These are phyloP conservation scores for Alternaria sp. DNA, from an alignment of 2,329 filamentous ascomycete species.

Conservation along the genomic window DNA sequence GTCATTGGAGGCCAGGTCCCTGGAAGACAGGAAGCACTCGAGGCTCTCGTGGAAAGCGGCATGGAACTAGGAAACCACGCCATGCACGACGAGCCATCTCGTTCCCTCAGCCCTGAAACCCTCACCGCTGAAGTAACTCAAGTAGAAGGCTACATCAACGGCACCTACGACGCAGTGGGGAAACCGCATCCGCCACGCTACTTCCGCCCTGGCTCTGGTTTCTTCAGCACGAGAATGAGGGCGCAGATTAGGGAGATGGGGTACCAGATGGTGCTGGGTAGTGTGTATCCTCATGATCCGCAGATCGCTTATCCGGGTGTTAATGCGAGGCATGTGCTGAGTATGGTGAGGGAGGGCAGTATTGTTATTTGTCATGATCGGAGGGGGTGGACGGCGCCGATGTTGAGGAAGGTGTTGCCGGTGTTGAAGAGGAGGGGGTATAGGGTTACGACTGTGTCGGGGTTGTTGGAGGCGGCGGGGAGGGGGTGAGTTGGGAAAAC, in stretches of 20 bases:
- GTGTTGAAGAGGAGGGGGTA: conserved; percentile 75
- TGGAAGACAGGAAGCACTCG: conserved; percentile 58
- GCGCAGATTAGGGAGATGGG: conserved; percentile 64
- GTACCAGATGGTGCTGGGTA: conserved; percentile 78
- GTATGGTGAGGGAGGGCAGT: conserved; percentile 76
- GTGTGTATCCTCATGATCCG: conserved; percentile 90
- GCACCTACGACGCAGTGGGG: conserved; percentile 59
- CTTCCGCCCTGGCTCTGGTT: conserved; percentile 84
- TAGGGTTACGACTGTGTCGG: conserved; percentile 68
- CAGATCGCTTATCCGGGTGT: conserved; percentile 73
- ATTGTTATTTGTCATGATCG: conserved; percentile 89
- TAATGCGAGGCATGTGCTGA: conserved; percentile 81
- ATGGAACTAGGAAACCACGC: conserved; percentile 81
- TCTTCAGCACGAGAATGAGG: conserved; percentile 78
- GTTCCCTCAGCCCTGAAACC: conserved; percentile 63
- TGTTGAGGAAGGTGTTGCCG: conserved; percentile 75
- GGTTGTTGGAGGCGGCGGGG: conserved; percentile 20
- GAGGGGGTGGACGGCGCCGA: conserved; percentile 80
- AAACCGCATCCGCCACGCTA: conserved; percentile 63
- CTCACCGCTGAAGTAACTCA: conserved; percentile 68
- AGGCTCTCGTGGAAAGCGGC: conserved; percentile 60
- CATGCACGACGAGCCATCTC: conserved; percentile 82
- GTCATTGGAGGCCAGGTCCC: conserved; percentile 80
- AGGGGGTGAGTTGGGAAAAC: background rate
- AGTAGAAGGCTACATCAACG: conserved; percentile 67